These are phyloP conservation scores for Colletotrichum euphorbiae DNA, from an alignment of 2,329 filamentous ascomycete species.

Conservation along the genomic window DNA sequence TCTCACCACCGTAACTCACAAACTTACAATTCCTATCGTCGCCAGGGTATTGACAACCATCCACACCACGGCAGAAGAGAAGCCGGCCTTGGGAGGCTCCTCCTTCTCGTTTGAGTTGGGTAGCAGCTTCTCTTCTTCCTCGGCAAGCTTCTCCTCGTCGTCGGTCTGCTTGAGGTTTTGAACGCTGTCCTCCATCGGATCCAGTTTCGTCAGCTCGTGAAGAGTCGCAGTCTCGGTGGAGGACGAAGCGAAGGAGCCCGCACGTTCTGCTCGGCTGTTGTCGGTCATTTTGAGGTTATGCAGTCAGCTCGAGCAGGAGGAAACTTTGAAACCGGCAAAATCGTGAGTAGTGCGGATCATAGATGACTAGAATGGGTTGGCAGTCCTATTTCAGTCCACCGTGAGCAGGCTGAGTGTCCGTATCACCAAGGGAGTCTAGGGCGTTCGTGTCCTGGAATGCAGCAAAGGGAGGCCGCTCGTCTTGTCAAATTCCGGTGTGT, in stretches of 20 bases:
- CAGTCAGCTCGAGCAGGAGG: neutral
- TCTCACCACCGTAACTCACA: neutral
- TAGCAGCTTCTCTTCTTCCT: slow-evolving; percentile 57
- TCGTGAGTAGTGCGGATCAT: neutral
- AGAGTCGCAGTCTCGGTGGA: slow-evolving; percentile 48
- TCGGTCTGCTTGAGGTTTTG: slow-evolving; percentile 47
- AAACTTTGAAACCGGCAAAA: neutral
- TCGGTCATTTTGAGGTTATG: slow-evolving; percentile 42
- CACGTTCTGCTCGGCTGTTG: slow-evolving; percentile 44
- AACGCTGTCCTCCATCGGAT: slow-evolving; percentile 48
- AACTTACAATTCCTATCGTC: slow-evolving; percentile 70
- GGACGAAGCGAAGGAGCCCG: slow-evolving; percentile 50
- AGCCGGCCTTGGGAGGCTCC: slow-evolving; percentile 50
- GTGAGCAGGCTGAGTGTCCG: slow-evolving; percentile 3
- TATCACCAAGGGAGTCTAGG: slow-evolving; percentile 27
- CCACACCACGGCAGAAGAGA: slow-evolving; percentile 61
- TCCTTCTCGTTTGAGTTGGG: slow-evolving; percentile 49
- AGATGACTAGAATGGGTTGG: slow-evolving; percentile 2
- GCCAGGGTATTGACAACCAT: slow-evolving; percentile 71
- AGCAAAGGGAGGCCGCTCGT: slow-evolving; percentile 29
- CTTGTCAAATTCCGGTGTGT: slow-evolving; percentile 22
- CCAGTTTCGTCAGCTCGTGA: slow-evolving; percentile 51
- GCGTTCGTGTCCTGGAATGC: slow-evolving; percentile 23
- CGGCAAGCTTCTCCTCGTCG: slow-evolving; percentile 51
- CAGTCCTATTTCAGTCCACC: slow-evolving; percentile 36